phyloP scores from a whole-genome alignment of 805 yeast species.

The Wickerhamomyces bisporus region DNA sequence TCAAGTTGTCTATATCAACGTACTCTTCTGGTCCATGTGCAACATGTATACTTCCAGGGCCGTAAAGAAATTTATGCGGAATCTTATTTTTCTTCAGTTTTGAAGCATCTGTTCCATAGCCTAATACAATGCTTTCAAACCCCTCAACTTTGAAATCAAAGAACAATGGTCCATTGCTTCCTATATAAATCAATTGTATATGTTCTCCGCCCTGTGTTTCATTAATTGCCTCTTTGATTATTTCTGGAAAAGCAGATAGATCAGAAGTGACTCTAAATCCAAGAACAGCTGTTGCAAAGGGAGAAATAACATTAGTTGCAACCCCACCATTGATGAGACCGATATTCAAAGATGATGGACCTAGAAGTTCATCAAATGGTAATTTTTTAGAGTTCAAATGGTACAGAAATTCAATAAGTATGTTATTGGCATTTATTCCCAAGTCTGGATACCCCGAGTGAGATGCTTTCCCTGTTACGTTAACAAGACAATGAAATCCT shows the following conservation, averaged over 20 bases:
- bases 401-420: constrained; percentile 43
- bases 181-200: constrained; percentile 9
- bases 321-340: constrained; percentile 56
- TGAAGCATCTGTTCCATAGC: constrained; percentile 48
- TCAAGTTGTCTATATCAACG: constrained; percentile 39
- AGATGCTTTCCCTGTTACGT: constrained; percentile 45
- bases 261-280: constrained; percentile 48
- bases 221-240: constrained; percentile 28
- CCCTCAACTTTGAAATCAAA: constrained; percentile 56
- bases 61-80: constrained; percentile 43
- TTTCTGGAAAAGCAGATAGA: constrained; percentile 29
- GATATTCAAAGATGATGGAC: constrained; percentile 53
- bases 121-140: constrained; percentile 44
- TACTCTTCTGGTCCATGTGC: constrained; percentile 54
- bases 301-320: constrained; percentile 60
- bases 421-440: constrained; percentile 54
- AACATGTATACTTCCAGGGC: constrained; percentile 59
- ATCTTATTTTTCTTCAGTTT: constrained; percentile 26
- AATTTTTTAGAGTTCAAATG: constrained; percentile 35
- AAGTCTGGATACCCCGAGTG: constrained; percentile 68
- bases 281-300: constrained; percentile 41
- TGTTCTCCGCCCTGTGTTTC: constrained; percentile 18
- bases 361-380: constrained; percentile 47
- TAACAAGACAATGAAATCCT: constrained; percentile 32
- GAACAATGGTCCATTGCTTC: constrained; percentile 33